Conservation (phyloP, 306 rosid genomes). For the Carpinus fangiana region DNA sequence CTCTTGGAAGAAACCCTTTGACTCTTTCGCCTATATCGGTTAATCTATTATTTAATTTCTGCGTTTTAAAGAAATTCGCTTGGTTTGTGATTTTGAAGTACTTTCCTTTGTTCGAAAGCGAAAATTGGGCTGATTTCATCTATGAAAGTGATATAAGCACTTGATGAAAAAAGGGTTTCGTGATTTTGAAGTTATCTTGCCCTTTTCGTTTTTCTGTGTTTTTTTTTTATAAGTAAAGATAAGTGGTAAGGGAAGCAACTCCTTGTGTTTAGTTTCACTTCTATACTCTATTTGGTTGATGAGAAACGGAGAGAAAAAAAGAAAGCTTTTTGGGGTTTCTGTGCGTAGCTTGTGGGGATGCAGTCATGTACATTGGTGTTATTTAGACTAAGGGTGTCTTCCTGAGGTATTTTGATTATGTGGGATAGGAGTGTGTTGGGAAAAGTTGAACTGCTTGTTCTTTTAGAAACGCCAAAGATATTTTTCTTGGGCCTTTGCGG, state of each 20-base stretch:
- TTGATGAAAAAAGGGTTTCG: not conserved
- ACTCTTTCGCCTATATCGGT: not conserved
- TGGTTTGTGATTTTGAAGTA: not conserved
- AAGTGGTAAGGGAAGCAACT: too few species aligned
- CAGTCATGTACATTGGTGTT: too few species aligned
- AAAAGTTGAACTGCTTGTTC: too few species aligned
- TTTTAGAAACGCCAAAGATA: too few species aligned
- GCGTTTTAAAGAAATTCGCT: conserved; percentile 8
- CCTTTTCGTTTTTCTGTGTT: not conserved
- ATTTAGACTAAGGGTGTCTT: too few species aligned
- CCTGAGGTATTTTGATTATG: too few species aligned
- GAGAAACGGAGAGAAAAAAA: not conserved
- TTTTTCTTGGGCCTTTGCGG: too few species aligned
- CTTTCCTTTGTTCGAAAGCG: not conserved
- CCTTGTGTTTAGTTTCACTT: not conserved
- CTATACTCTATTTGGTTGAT: not conserved
- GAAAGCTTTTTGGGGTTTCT: too few species aligned
- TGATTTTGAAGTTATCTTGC: not conserved
- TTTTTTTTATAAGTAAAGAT: too few species aligned
- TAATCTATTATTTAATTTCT: not conserved
- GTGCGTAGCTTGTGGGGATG: too few species aligned
- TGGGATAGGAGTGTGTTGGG: too few species aligned
- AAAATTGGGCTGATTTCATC: not conserved
- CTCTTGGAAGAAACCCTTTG: not conserved
- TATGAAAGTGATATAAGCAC: not conserved